phyloP scores from a whole-genome alignment of 208 protist species.

The Vickermania spadyakhi region DNA sequence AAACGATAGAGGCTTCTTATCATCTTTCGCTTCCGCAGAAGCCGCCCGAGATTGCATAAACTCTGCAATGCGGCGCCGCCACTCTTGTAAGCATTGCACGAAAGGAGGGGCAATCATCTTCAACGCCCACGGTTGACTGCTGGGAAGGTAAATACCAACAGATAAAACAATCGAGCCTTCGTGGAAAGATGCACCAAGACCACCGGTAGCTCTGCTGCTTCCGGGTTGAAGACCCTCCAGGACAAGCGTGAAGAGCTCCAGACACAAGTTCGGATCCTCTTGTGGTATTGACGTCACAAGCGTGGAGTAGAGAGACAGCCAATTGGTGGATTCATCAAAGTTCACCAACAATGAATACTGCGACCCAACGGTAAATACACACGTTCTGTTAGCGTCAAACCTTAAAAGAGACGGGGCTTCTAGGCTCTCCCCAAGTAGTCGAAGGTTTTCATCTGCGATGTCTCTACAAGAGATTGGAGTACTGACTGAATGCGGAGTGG shows the following conservation, averaged over 20 bases:
- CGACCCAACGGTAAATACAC: slow-evolving; percentile 54
- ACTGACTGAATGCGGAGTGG: neutral
- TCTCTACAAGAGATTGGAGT: neutral
- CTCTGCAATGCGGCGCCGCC: slow-evolving; percentile 35
- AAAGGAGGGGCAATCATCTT: slow-evolving; percentile 45
- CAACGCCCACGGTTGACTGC: slow-evolving; percentile 56
- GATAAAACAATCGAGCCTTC: slow-evolving; percentile 68
- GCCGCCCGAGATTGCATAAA: slow-evolving; percentile 14
- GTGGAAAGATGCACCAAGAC: slow-evolving; percentile 51
- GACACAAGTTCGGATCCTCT: slow-evolving; percentile 13
- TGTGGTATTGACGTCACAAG: slow-evolving; percentile 41
- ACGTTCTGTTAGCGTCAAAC: slow-evolving; percentile 63
- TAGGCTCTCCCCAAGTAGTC: slow-evolving; percentile 52
- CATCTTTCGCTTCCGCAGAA: neutral
- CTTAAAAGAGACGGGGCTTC: slow-evolving; percentile 19
- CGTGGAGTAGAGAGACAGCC: slow-evolving; percentile 66
- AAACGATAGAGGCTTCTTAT: too few relatives aligned
- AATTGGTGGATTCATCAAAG: slow-evolving; percentile 54
- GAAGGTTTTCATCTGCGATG: slow-evolving; percentile 51
- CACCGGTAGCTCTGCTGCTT: slow-evolving; percentile 59
- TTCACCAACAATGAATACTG: slow-evolving; percentile 58
- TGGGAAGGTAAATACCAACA: slow-evolving; percentile 61
- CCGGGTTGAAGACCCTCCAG: slow-evolving; percentile 63
- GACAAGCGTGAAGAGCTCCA: slow-evolving; percentile 58
- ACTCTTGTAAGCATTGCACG: slow-evolving; percentile 51